Evolutionary conservation across 2,329 filamentous ascomycete genomes (phyloP).

Genomic region (Verticillium albo-atrum): DNA sequence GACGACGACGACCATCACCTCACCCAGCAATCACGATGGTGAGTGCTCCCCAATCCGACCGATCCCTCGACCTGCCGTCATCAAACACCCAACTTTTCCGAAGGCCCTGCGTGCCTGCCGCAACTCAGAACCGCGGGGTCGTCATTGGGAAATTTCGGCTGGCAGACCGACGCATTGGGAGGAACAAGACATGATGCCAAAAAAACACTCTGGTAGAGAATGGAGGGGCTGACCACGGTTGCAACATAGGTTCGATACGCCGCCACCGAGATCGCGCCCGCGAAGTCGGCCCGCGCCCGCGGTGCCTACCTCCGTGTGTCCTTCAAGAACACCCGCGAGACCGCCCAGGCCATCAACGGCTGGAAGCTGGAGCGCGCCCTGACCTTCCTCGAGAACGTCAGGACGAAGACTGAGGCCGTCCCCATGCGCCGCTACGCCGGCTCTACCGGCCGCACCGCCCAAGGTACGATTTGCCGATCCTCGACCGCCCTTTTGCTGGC

Average conservation of each 20-base stretch:
- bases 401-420: constrained; percentile 94
- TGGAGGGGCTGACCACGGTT: constrained; percentile 5
- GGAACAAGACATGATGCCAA: neutral
- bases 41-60: constrained; percentile 26
- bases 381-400: constrained; percentile 96
- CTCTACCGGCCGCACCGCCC: constrained; percentile 89
- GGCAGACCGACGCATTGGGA: neutral
- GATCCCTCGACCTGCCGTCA: neutral
- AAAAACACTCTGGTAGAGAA: neutral
- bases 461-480: constrained; percentile 69
- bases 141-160: constrained; percentile 1
- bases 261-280: constrained; percentile 77
- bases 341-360: constrained; percentile 98
- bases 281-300: constrained; percentile 95
- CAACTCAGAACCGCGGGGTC: neutral
- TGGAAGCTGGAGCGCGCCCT: constrained; percentile 96
- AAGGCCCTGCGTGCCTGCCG: neutral
- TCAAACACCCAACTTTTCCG: neutral
- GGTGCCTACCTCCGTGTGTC: constrained; percentile 98
- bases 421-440: constrained; percentile 98
- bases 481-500: neutral
- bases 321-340: constrained; percentile 99
- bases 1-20: constrained; percentile 47
- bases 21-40: constrained; percentile 55
- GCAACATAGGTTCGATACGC: constrained; percentile 88